Base-by-base conservation (phyloP, 1,284 basidiomycete species). In the Apiotrichum laibachii region DNA sequence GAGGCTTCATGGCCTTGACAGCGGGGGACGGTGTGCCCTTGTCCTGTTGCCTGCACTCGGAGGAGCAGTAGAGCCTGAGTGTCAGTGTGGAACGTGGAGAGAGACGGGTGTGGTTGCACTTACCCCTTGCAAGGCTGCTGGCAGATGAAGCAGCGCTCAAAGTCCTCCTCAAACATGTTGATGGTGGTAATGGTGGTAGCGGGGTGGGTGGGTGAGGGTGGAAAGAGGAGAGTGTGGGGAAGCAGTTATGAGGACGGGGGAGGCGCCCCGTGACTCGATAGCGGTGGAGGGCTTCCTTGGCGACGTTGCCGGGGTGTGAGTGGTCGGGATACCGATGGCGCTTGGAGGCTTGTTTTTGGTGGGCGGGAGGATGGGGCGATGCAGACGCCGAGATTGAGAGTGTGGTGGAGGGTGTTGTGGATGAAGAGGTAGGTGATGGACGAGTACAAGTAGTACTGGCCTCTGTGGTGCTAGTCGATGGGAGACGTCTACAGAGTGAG, bases 121-220 rank as follows among this genome's bases (percentile, higher is more conserved):
- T 31, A 53, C 51, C 72, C 73, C 60, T 69, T 71, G 61, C 67
- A 71, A 35, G 72, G 66, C 57, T 60, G 54, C 59, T 73, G 67
- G 64, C 75, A 77, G 62, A 75, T 77, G 63, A 72, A 75, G 66
- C 75, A 77, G 53, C 70, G 62, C 54, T 73, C 72, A 53, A 72
- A 72, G 53, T 74, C 73, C 54, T 75, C 73, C 60, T 77, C 75
- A 50, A 77, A 77, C 75, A 77, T 77, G 63, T 57, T 72, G 42
- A 39, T 33, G 50, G 9, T 18, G 55, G 26, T 53, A 33, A 40
- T 11, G 18, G 31, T 22, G 37, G 34, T 39, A 31, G 26, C 26
- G 26, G 26, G 26, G 26, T 3, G 3, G 26, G 26, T 31, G 26
- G 26, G 7, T 31, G 26, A 31, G 26, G 26, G 49, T 22, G 15